A percentile compares a stretch with the other conserved stretches of the same genome.
Conservation (phyloP, 2,329 filamentous ascomycete genomes). For the Hymenoscyphus repandus region DNA sequence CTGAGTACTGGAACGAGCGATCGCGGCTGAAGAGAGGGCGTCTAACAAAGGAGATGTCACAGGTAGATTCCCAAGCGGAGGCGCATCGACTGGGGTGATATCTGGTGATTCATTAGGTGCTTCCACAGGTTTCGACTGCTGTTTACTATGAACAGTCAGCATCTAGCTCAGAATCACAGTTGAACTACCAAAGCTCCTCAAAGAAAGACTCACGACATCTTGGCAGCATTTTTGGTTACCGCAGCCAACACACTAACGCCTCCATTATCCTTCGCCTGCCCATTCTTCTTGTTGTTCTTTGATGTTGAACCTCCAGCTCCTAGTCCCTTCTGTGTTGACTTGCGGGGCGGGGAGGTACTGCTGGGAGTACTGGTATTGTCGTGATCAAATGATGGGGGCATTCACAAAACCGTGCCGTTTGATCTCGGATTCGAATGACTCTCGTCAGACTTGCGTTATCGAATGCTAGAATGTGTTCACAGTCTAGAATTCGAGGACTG, state of each 20-base stretch:
- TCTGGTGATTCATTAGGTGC: slow-evolving; percentile 24
- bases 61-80: slow-evolving; percentile 18
- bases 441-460: neutral
- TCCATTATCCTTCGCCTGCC: slow-evolving; percentile 29
- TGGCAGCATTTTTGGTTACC: slow-evolving; percentile 30
- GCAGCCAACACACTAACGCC: slow-evolving; percentile 27
- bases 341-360: slow-evolving; percentile 19
- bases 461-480: neutral
- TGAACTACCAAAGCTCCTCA: neutral
- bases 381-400: slow-evolving; percentile 33
- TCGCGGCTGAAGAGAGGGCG: slow-evolving; percentile 27
- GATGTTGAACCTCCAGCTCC: slow-evolving; percentile 24
- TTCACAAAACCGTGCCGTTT: slow-evolving; percentile 27
- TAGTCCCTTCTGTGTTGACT: slow-evolving; percentile 22
- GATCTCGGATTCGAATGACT: slow-evolving; percentile 2
- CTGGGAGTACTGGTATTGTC: slow-evolving; percentile 23
- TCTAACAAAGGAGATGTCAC: slow-evolving; percentile 28
- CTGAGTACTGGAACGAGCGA: slow-evolving; percentile 23
- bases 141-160: slow-evolving; percentile 15
- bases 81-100: slow-evolving; percentile 20
- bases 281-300: slow-evolving; percentile 31
- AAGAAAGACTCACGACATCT: slow-evolving; percentile 26
- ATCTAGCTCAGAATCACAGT: neutral
- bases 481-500: slow-evolving; percentile 1
- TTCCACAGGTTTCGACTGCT: slow-evolving; percentile 20